Conservation (phyloP, 306 rosid species). For the Acmispon strigosus region DNA sequence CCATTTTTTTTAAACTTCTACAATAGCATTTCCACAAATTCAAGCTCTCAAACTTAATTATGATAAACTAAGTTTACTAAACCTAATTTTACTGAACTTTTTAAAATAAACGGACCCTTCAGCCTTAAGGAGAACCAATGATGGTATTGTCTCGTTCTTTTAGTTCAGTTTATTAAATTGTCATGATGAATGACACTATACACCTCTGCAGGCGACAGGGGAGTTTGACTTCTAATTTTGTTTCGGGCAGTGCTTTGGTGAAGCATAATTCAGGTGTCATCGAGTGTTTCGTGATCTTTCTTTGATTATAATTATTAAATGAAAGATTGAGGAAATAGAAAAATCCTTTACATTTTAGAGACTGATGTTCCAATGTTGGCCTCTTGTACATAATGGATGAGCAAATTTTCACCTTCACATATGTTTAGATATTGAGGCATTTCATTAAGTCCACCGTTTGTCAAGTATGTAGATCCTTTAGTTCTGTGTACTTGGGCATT, state of each 20-base stretch:
- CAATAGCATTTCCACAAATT: no score
- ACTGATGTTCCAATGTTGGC: conserved; percentile 58
- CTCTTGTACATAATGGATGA: conserved; percentile 74
- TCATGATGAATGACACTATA: conserved; percentile 7
- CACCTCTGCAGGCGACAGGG: conserved; percentile 76
- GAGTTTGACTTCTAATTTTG: conserved; percentile 91
- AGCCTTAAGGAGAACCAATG: not conserved
- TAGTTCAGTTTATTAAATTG: conserved; percentile 7
- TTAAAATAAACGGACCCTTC: no score
- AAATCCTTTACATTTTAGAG: conserved; percentile 35
- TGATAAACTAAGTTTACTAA: no score
- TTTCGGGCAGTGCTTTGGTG: conserved; percentile 25
- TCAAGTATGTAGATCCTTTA: conserved; percentile 44
- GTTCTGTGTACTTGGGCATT: conserved; percentile 41
- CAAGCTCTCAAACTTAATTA: no score
- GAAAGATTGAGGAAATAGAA: conserved; percentile 52
- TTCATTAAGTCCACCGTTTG: conserved; percentile 32
- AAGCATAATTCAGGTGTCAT: conserved; percentile 30
- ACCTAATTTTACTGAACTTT: no score
- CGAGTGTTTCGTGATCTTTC: conserved; percentile 42
- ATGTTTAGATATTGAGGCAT: conserved; percentile 44
- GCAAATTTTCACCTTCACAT: conserved; percentile 51
- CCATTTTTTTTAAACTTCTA: no score
- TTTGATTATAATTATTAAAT: conserved; percentile 45
- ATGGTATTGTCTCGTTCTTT: conserved; percentile 1